phyloP scores from a whole-genome alignment of 2,329 filamentous ascomycete genomes.

The Aspergillus novoparasiticus region DNA sequence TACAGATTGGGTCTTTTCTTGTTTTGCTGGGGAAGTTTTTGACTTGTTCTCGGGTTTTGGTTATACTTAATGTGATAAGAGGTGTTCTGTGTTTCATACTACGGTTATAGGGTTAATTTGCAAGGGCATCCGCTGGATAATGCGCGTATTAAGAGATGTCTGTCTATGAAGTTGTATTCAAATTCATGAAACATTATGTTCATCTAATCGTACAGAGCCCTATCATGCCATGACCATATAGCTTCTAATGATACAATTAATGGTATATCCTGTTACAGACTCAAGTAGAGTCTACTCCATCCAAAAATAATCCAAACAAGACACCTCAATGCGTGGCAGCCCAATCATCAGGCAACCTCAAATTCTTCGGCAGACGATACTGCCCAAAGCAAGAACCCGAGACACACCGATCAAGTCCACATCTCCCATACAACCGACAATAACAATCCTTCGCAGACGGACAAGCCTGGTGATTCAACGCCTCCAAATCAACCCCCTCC shows the following conservation, averaged over 20 bases:
- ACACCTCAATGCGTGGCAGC: slow-evolving; percentile 27
- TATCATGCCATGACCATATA: too few relatives aligned
- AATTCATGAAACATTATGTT: neutral
- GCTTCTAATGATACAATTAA: neutral
- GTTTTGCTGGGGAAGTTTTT: accelerated
- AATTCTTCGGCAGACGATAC: slow-evolving; percentile 42
- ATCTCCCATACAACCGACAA: slow-evolving; percentile 48
- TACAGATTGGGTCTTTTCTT: too few relatives aligned
- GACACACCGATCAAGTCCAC: slow-evolving; percentile 35
- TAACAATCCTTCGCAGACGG: slow-evolving; percentile 47
- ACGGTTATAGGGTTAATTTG: too few relatives aligned
- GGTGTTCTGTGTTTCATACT: too few relatives aligned
- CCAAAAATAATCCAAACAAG: neutral
- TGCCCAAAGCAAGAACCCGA: slow-evolving; percentile 41
- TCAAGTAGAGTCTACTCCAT: neutral
- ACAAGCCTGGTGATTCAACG: slow-evolving; percentile 41
- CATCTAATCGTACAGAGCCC: neutral
- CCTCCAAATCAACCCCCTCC: slow-evolving; percentile 35
- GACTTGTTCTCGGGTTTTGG: too few relatives aligned
- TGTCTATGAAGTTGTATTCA: neutral
- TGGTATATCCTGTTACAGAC: neutral
- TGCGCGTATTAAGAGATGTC: too few relatives aligned
- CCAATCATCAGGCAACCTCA: slow-evolving; percentile 41
- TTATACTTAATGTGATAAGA: too few relatives aligned
- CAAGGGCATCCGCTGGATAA: too few relatives aligned